Percentiles rank a stretch among this genome's conserved stretches.
phyloP scores from a whole-genome alignment of 73 alveolate species.

The Urostyla sp. region DNA sequence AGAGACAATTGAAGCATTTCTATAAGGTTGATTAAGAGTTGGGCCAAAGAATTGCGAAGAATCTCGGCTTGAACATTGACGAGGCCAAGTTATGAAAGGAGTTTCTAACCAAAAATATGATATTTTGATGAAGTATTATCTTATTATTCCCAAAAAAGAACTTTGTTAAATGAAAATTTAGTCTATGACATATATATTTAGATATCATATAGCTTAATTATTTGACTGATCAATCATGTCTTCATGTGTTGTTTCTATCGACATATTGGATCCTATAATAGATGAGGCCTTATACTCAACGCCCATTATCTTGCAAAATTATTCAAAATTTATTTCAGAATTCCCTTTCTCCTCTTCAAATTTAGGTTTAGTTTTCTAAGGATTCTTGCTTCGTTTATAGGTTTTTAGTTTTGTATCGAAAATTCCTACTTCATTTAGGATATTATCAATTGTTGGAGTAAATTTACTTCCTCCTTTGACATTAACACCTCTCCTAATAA shows the following conservation, averaged over 20 bases:
- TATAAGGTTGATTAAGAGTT: conserved; percentile 80
- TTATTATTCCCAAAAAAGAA: background rate
- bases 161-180: background rate
- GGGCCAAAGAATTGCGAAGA: conserved; percentile 84
- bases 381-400: background rate
- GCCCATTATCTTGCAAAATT: conserved; percentile 24
- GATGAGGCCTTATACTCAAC: background rate
- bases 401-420: background rate
- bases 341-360: background rate
- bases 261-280: background rate
- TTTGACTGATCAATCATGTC: background rate
- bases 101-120: no score
- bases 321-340: background rate
- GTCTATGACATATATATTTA: background rate
- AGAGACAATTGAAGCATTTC: conserved; percentile 78
- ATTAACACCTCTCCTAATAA: conserved; percentile 37
- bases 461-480: background rate
- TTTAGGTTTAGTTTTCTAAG: background rate
- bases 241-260: background rate
- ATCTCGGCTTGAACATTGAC: conserved; percentile 71
- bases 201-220: background rate
- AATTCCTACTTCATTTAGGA: conserved; percentile 16
- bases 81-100: conserved; percentile 75
- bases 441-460: background rate
- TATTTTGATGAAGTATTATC: no score